Percentiles rank a stretch among this genome's conserved stretches.
Conservation (phyloP, 495 filamentous ascomycete species). For the Hypoxylon lienhwacheense region DNA sequence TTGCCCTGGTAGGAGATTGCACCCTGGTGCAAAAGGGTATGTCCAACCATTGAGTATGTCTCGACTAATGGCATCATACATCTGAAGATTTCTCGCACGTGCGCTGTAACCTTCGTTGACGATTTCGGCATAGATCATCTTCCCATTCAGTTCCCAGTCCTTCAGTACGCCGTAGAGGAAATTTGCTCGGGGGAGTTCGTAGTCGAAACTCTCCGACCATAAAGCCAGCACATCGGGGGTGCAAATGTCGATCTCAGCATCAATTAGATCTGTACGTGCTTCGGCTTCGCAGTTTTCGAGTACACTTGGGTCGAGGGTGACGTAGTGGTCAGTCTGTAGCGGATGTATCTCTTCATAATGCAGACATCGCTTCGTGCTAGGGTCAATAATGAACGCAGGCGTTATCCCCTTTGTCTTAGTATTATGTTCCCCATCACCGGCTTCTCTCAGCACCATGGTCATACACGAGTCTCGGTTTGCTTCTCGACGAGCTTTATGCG, state of each 20-base stretch:
- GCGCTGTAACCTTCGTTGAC: constrained; percentile 78
- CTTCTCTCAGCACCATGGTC: constrained; percentile 90
- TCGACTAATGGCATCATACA: constrained; percentile 87
- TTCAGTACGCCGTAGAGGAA: constrained; percentile 91
- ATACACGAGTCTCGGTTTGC: constrained; percentile 95
- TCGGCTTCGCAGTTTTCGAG: constrained; percentile 72
- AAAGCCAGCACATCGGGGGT: constrained; percentile 91
- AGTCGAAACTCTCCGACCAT: constrained; percentile 98
- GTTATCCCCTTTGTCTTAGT: constrained; percentile 72
- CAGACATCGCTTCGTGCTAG: constrained; percentile 75
- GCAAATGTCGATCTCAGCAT: constrained; percentile 96
- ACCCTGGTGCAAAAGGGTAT: constrained; percentile 92
- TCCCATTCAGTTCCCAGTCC: constrained; percentile 94
- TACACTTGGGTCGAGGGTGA: constrained; percentile 66
- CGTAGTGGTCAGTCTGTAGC: constrained; percentile 52
- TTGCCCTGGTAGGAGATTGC: constrained; percentile 75
- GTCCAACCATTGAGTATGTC: constrained; percentile 88
- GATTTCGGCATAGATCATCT: constrained; percentile 91
- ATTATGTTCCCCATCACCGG: constrained; percentile 66
- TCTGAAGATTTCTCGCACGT: constrained; percentile 77
- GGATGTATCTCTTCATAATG: constrained; percentile 83
- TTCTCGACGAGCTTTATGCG: constrained; percentile 77
- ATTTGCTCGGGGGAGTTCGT: constrained; percentile 81
- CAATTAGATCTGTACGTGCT: constrained; percentile 83
- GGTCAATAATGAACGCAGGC: constrained; percentile 86